Conservation (phyloP, 129 eudicot species). For the Escallonia rubra region DNA sequence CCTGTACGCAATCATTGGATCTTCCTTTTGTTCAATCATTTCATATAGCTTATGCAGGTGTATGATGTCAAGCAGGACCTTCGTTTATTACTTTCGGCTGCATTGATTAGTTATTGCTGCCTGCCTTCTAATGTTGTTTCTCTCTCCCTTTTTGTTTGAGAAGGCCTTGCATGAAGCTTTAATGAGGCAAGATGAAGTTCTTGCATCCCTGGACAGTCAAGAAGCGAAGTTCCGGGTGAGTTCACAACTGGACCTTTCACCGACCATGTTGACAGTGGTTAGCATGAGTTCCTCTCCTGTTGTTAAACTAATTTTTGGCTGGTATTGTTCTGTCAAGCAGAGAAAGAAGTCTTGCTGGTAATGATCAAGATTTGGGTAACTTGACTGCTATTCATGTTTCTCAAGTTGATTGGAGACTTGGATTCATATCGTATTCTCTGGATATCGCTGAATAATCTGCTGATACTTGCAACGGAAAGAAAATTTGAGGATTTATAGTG, state of each 20-base stretch:
- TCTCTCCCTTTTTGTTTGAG: not conserved
- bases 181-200: slow-evolving; percentile 47
- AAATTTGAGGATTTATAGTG: too few species aligned
- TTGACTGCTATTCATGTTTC: not conserved
- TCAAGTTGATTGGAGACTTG: too few species aligned
- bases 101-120: too few species aligned
- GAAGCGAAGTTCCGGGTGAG: slow-evolving; percentile 27
- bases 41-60: too few species aligned
- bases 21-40: not conserved
- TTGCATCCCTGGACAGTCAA: slow-evolving; percentile 38
- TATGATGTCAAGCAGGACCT: not conserved
- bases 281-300: not conserved
- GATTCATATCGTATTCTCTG: too few species aligned
- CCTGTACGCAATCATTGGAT: not conserved
- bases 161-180: slow-evolving; percentile 55
- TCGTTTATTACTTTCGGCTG: not conserved
- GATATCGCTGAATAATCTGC: too few species aligned
- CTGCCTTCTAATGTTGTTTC: not conserved
- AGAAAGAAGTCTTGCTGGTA: slow-evolving; percentile 22
- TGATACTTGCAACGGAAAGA: too few species aligned
- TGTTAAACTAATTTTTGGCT: not conserved
- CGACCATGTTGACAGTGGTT: not conserved
- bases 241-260: not conserved
- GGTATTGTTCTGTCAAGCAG: slow-evolving; percentile 8
- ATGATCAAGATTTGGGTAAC: not conserved